phyloP scores from a whole-genome alignment of 192 early-diverging fungal species.

The Backusella psychrophila region DNA sequence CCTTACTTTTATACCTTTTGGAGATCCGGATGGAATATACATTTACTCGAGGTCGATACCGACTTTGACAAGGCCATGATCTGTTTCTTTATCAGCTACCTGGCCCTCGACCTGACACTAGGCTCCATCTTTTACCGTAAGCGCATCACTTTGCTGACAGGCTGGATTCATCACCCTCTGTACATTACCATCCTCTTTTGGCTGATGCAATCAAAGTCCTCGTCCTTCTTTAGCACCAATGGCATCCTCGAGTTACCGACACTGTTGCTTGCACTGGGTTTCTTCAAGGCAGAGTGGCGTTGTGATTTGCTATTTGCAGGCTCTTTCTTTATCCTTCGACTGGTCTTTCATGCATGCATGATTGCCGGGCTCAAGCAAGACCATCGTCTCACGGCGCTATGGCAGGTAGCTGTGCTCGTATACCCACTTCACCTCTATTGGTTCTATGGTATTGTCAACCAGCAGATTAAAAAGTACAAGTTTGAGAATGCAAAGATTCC shows the following conservation, averaged over 20 bases:
- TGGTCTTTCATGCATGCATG: constrained; percentile 47
- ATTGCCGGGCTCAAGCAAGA: constrained; percentile 39
- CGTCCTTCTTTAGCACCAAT: constrained; percentile 45
- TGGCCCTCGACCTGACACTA: constrained; percentile 49
- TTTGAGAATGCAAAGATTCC: not conserved
- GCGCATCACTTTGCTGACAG: constrained; percentile 47
- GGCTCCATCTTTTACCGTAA: constrained; percentile 53
- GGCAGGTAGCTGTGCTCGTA: constrained; percentile 42
- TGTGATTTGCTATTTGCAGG: constrained; percentile 52
- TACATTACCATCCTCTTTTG: constrained; percentile 43
- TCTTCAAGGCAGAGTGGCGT: constrained; percentile 43
- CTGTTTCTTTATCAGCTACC: constrained; percentile 55
- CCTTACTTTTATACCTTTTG: constrained; percentile 22
- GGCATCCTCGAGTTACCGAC: constrained; percentile 60
- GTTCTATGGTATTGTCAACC: constrained; percentile 38
- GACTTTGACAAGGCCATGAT: constrained; percentile 30
- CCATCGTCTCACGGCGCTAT: constrained; percentile 30
- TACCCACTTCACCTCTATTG: constrained; percentile 52
- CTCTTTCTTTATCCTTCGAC: constrained; percentile 51
- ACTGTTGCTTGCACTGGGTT: constrained; percentile 50
- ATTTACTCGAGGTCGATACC: constrained; percentile 12
- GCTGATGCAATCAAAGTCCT: constrained; percentile 14
- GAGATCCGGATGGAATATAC: constrained; percentile 26
- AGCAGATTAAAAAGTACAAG: constrained; percentile 1
- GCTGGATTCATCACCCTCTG: constrained; percentile 61